phyloP scores from a whole-genome alignment of 2,329 filamentous ascomycete genomes.

The Cladosporium sp. region DNA sequence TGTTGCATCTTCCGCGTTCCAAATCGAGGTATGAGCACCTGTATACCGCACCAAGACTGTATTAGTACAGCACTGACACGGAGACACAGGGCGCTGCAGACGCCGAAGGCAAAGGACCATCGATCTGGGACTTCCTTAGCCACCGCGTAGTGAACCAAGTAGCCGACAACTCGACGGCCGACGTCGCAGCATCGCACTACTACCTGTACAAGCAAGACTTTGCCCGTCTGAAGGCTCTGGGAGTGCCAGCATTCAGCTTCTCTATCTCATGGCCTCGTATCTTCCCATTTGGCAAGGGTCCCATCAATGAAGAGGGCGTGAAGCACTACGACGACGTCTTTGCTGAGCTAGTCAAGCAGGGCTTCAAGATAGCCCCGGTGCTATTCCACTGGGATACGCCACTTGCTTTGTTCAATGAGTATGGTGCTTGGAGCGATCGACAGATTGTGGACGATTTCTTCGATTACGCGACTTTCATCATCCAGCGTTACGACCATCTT shows the following conservation, averaged over 20 bases:
- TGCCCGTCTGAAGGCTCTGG: slow-evolving; percentile 37
- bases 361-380: slow-evolving; percentile 43
- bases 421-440: slow-evolving; percentile 36
- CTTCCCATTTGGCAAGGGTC: slow-evolving; percentile 44
- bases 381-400: slow-evolving; percentile 45
- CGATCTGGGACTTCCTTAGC: slow-evolving; percentile 32
- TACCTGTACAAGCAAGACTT: slow-evolving; percentile 22
- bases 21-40: slow-evolving; percentile 20
- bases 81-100: slow-evolving; percentile 6
- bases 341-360: slow-evolving; percentile 36
- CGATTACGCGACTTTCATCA: slow-evolving; percentile 36
- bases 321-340: slow-evolving; percentile 48
- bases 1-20: slow-evolving; percentile 24
- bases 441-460: slow-evolving; percentile 37
- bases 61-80: background rate
- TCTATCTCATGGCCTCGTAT: slow-evolving; percentile 47
- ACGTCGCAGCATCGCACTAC: slow-evolving; percentile 48
- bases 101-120: slow-evolving; percentile 24
- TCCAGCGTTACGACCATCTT: slow-evolving; percentile 35
- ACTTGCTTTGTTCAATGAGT: slow-evolving; percentile 32
- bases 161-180: slow-evolving; percentile 32
- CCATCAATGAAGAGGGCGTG: slow-evolving; percentile 44
- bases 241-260: slow-evolving; percentile 36
- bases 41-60: background rate
- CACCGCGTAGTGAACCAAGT: slow-evolving; percentile 33